Base-by-base conservation (phyloP, 192 early-diverging fungal species). In the Umbelopsis sp. region DNA sequence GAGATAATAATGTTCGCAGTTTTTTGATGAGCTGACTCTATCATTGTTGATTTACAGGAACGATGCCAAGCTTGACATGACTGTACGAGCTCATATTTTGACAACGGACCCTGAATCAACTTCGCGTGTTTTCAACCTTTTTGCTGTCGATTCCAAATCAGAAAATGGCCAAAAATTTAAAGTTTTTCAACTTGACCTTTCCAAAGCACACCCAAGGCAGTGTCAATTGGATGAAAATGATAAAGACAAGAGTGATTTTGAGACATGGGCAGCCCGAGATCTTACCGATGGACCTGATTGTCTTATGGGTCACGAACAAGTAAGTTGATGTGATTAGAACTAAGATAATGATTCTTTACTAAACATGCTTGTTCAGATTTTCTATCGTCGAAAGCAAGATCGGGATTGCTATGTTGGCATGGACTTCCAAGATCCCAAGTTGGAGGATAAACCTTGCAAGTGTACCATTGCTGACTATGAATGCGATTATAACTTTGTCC, bases 401-500 rank as follows among this genome's bases (percentile, higher is more conserved):
- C 91, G 91, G 2, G 81, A 91, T 21, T 99, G 97, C 80, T 89
- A 86, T 56, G 82, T 97, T 43, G 88, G 87, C 0, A 51, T 80
- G 32, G 84, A 88, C 36, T 89, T 85, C 73, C 81, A 86, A 25
- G 83, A 91, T 38, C 80, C 88, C 20, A 65, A 69, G 25, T 84
- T 90, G 26, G 85, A 83, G 7, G 74, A 86, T 25, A 80, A 81
- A 21, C 75, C 81, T 50, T 99, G 97, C 75, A 71, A 77, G 10
- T 99, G 97, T 81, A 86, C 91, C 0, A 82, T 77, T 24, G 83
- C 86, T 52, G 97, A 99, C 80, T 99, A 89, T 79, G 97, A 98
- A 80, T 99, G 97, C 77, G 96, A 99, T 79, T 91, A 87, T 71
- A 89, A 94, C 74, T 98, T 87, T 80, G 81, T 86, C 12, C 75